phyloP scores from a whole-genome alignment of 1,284 basidiomycete species.

The Moesziomyces sp. region DNA sequence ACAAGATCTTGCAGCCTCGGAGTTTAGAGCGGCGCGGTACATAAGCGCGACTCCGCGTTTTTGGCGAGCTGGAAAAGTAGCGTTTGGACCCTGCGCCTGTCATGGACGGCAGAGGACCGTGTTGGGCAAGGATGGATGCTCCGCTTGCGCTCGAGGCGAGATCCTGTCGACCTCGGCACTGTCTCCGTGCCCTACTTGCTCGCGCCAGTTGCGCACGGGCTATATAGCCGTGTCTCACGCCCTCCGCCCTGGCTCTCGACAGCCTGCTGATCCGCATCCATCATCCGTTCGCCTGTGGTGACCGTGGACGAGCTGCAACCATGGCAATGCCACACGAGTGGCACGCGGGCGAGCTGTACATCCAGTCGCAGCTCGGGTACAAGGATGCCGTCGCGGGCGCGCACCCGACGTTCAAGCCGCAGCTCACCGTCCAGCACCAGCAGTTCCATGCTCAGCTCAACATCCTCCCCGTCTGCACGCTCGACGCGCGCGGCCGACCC shows the following conservation, averaged over 20 bases:
- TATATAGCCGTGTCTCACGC: no score
- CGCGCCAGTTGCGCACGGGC: no score
- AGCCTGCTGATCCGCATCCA: no score
- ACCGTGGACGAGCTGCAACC: not conserved
- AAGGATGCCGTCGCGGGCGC: slow-evolving; percentile 30
- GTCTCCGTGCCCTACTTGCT: no score
- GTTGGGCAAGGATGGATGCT: not conserved
- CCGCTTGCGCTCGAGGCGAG: not conserved
- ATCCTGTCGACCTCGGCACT: not conserved
- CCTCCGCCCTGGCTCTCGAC: no score
- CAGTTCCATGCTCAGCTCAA: slow-evolving; percentile 27
- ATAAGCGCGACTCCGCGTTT: no score
- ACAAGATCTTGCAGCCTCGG: not conserved
- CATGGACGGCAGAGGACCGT: not conserved
- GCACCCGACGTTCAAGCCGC: slow-evolving; percentile 27
- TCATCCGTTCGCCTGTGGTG: no score
- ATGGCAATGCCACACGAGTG: slow-evolving; percentile 35
- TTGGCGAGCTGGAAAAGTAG: not conserved
- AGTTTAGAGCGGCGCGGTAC: not conserved
- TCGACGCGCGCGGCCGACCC: slow-evolving; percentile 27
- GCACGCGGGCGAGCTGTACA: slow-evolving; percentile 35
- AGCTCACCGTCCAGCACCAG: slow-evolving; percentile 34
- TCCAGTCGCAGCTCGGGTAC: slow-evolving; percentile 29
- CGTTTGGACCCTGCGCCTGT: not conserved
- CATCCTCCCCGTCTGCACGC: slow-evolving; percentile 32